Conservation (phyloP, 1,139 yeast genomes). For the Taphrina populina region DNA sequence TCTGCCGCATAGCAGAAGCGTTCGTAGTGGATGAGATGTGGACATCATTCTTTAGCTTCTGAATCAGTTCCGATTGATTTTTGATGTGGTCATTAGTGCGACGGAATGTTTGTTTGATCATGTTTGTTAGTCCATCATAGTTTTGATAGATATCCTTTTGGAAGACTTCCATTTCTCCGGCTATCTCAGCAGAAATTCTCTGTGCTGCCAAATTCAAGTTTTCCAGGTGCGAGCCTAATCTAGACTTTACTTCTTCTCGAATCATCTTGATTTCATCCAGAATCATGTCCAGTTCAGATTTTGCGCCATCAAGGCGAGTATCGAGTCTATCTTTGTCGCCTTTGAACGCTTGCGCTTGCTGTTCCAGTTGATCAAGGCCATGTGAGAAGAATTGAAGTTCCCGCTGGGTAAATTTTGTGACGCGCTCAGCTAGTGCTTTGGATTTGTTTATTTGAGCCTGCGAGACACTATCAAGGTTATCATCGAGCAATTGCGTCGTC, state of each 20-base stretch:
- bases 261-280: slow-evolving; percentile 39
- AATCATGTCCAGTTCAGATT: slow-evolving; percentile 37
- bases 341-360: slow-evolving; percentile 36
- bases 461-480: slow-evolving; percentile 28
- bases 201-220: slow-evolving; percentile 38
- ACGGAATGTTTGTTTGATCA: slow-evolving; percentile 40
- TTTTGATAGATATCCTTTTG: slow-evolving; percentile 40
- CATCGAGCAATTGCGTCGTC: slow-evolving; percentile 36
- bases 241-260: slow-evolving; percentile 39
- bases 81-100: slow-evolving; percentile 39
- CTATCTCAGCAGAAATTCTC: slow-evolving; percentile 38
- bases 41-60: slow-evolving; percentile 37
- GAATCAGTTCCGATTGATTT: slow-evolving; percentile 39
- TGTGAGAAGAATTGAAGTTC: slow-evolving; percentile 38
- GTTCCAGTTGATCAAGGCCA: slow-evolving; percentile 37
- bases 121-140: slow-evolving; percentile 40
- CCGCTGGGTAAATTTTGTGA: slow-evolving; percentile 34
- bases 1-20: slow-evolving; percentile 24
- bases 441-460: slow-evolving; percentile 7
- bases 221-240: slow-evolving; percentile 39
- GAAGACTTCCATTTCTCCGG: slow-evolving; percentile 38
- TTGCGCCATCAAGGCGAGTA: slow-evolving; percentile 36
- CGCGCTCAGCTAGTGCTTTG: slow-evolving; percentile 12
- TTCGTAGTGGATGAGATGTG: slow-evolving; percentile 33
- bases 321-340: slow-evolving; percentile 32